A percentile compares a stretch with the other conserved stretches of the same genome.
These are phyloP conservation scores for Cutaneotrichosporon cyanovorans DNA, from an alignment of 1,284 basidiomycete genomes.

Conservation along the genomic window DNA sequence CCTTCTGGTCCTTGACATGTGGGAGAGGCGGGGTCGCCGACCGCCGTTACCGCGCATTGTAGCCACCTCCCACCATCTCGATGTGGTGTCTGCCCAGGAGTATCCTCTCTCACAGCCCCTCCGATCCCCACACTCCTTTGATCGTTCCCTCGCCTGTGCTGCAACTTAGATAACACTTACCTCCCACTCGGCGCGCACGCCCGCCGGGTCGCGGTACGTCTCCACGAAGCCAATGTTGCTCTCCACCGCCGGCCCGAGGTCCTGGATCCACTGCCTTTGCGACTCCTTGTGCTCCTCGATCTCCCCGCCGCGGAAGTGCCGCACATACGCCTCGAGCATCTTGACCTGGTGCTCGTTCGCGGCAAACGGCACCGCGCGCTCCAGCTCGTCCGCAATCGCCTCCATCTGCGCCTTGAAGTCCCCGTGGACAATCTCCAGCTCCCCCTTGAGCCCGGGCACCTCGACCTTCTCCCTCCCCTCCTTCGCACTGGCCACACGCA, in stretches of 20 bases:
- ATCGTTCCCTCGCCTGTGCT: too few species aligned
- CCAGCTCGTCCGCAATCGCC: slow-evolving; percentile 8
- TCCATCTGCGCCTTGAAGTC: slow-evolving; percentile 10
- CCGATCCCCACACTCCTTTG: too few species aligned
- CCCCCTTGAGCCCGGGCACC: slow-evolving; percentile 5
- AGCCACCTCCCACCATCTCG: too few species aligned
- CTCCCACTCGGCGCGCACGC: slow-evolving; percentile 62
- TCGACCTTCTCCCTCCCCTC: slow-evolving; percentile 3
- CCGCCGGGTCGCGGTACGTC: slow-evolving; percentile 53
- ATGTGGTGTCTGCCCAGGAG: too few species aligned
- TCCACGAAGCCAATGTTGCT: slow-evolving; percentile 52
- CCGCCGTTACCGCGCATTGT: too few species aligned
- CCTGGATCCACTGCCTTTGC: slow-evolving; percentile 72
- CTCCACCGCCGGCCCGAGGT: slow-evolving; percentile 72
- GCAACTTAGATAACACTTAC: too few species aligned
- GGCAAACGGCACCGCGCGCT: slow-evolving; percentile 60
- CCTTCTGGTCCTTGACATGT: too few species aligned
- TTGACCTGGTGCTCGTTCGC: slow-evolving; percentile 63
- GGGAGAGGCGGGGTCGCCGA: too few species aligned
- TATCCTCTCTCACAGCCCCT: too few species aligned
- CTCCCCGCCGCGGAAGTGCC: slow-evolving; percentile 69
- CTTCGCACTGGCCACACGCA: slow-evolving; percentile 9
- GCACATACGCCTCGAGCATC: slow-evolving; percentile 70
- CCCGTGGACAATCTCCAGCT: slow-evolving; percentile 12
- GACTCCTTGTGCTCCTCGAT: slow-evolving; percentile 68